Conservation (phyloP, 2,329 filamentous ascomycete genomes). For the Colletotrichum phormii region DNA sequence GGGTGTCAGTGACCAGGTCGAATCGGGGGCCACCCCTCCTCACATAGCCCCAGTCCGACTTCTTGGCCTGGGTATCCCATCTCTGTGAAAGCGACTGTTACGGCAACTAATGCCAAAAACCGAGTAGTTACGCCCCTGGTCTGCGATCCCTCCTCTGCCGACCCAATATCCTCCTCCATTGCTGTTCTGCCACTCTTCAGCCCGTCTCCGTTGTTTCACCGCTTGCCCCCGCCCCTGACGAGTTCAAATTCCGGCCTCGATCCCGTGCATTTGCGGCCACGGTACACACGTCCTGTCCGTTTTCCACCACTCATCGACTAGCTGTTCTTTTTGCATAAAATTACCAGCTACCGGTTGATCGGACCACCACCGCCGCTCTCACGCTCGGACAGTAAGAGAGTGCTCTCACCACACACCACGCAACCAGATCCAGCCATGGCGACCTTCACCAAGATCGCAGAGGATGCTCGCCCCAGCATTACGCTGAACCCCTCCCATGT, state of each 20-base stretch:
- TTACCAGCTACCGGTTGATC: slow-evolving; percentile 13
- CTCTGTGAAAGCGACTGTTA: slow-evolving; percentile 8
- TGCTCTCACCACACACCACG: neutral
- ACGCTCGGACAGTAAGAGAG: neutral
- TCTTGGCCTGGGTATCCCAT: neutral
- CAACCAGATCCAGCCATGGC: slow-evolving; percentile 64
- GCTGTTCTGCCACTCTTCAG: slow-evolving; percentile 24
- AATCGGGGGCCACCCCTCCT: slow-evolving; percentile 5
- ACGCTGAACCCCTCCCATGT: slow-evolving; percentile 73
- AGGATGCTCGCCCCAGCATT: slow-evolving; percentile 72
- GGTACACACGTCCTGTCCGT: slow-evolving; percentile 12
- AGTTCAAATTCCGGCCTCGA: slow-evolving; percentile 35
- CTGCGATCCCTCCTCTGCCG: slow-evolving; percentile 21
- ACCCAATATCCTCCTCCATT: slow-evolving; percentile 18
- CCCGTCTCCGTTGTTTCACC: slow-evolving; percentile 20
- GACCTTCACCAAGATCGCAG: slow-evolving; percentile 76
- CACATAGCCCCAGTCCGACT: neutral
- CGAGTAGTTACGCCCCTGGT: slow-evolving; percentile 10
- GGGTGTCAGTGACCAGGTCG: neutral
- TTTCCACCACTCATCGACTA: slow-evolving; percentile 34
- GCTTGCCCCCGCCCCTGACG: slow-evolving; percentile 31
- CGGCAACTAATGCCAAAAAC: slow-evolving; percentile 15
- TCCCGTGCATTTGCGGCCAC: slow-evolving; percentile 17
- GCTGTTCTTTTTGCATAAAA: slow-evolving; percentile 15
- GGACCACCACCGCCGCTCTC: neutral